phyloP scores from a whole-genome alignment of 116 monocot species.

The Zostera marina region DNA sequence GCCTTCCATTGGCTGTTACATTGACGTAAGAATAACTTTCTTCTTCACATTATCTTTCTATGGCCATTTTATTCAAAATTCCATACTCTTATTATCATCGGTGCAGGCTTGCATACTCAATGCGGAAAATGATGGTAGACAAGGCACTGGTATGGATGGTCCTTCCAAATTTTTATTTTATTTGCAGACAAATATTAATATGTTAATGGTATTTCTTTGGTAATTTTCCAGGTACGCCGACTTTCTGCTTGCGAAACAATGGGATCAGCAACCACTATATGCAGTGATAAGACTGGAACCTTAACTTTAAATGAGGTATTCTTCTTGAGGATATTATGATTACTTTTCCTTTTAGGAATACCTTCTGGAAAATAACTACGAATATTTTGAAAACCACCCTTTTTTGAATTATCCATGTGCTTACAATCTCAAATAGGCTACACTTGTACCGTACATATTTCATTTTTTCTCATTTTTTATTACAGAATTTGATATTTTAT shows the following conservation, averaged over 20 bases:
- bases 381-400: neutral
- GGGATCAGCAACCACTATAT: slow-evolving; percentile 99
- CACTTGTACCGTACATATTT: neutral
- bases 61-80: neutral
- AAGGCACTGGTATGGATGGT: slow-evolving; percentile 61
- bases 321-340: neutral
- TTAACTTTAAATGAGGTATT: slow-evolving; percentile 76
- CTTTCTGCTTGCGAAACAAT: slow-evolving; percentile 99
- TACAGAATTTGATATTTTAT: slow-evolving; percentile 1
- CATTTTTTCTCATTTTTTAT: neutral
- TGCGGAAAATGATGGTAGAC: slow-evolving; percentile 98
- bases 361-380: neutral
- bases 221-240: slow-evolving; percentile 60
- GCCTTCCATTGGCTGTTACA: slow-evolving; percentile 91
- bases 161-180: neutral
- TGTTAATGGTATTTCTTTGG: neutral
- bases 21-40: slow-evolving; percentile 57
- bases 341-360: neutral
- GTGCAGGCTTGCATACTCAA: slow-evolving; percentile 85
- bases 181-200: neutral
- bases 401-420: neutral
- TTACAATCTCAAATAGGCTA: neutral
- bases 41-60: neutral
- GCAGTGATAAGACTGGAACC: slow-evolving; percentile 98
- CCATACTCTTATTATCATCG: neutral